Conservation (phyloP, 1,284 basidiomycete genomes). For the Porodaedalea pini region DNA sequence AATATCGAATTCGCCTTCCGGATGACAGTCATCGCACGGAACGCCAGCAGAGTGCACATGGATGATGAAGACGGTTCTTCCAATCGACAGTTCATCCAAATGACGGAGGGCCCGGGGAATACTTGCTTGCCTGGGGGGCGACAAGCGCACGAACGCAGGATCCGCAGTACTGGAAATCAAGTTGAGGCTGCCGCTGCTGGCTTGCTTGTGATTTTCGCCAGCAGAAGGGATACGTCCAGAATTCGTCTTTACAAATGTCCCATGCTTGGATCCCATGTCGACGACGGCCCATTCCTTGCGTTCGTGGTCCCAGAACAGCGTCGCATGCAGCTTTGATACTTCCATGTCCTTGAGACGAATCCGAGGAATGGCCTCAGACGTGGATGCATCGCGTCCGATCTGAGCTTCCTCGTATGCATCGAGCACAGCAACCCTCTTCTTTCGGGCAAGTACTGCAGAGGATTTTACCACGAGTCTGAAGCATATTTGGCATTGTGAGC, state of each 20-base stretch:
- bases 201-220: background rate
- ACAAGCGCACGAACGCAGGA: constrained; percentile 43
- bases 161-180: constrained; percentile 13
- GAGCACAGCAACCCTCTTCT: constrained; percentile 51
- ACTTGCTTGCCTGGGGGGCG: constrained; percentile 61
- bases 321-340: constrained; percentile 76
- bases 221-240: background rate
- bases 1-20: constrained; percentile 48
- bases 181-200: background rate
- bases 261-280: constrained; percentile 80
- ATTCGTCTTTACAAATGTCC: constrained; percentile 51
- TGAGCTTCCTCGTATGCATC: constrained; percentile 64
- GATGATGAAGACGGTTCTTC: constrained; percentile 62
- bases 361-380: constrained; percentile 50
- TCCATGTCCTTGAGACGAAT: constrained; percentile 77
- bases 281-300: constrained; percentile 64
- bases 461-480: constrained; percentile 56
- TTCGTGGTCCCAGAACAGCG: constrained; percentile 62
- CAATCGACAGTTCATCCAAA: constrained; percentile 60
- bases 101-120: constrained; percentile 59
- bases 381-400: constrained; percentile 62
- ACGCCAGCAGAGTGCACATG: constrained; percentile 60
- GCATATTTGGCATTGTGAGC: constrained; percentile 27
- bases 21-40: constrained; percentile 61
- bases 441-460: constrained; percentile 48